Evolutionary conservation across 2,329 filamentous ascomycete species (phyloP), one percentile per base, ranked within the genome.

Genomic region (Annulohypoxylon truncatum): DNA sequence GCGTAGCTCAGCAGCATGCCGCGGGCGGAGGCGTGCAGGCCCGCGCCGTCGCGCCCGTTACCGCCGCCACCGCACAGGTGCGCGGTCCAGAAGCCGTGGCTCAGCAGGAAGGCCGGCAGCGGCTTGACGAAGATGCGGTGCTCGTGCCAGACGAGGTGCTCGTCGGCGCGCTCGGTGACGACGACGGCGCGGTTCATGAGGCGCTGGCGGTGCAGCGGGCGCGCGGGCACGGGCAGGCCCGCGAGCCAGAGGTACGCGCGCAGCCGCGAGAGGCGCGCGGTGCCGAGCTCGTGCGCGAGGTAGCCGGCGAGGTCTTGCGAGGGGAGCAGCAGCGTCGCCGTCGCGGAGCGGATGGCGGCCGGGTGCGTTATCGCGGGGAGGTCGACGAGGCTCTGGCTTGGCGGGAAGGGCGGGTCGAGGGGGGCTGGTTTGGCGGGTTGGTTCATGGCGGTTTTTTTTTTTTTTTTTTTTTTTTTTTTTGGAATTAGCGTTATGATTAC

Each of bases 1-100:
- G 72, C 66, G 64, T 83, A 84, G 2, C 80, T 79, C 1, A 78
- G 73, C 0, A 83, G 66, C 55, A 82, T 77, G 1, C 81, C 81
- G 28, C 71, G 74, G 1, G 78, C 79, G 7, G 66, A 71, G 8
- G 60, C 53, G 42, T 75, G 71, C 20, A 80, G 61, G 1, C n/a
- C n/a, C n/a, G 78, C 79, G 6, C 66, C 70, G 10, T 59, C 53
- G 35, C 75, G 71, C 15, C 79, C 61, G 1, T 55, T n/a, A n/a
- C n/a, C 60, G 7, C 56, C 42, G 29, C 71, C 46, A 1, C 57
- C 24, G 55, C 73, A 76, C 35, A 76, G 61, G 24, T 71, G 33
- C 8, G 54, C 12, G 7, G 59, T 29, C 74, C 75, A 76, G 60
- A 76, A 74, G 4, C 29, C 61, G 22, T 69, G 51, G 47, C 60